Evolutionary conservation across 176 grass and related monocot genomes (phyloP).

Genomic region (Dactylis glomerata): DNA sequence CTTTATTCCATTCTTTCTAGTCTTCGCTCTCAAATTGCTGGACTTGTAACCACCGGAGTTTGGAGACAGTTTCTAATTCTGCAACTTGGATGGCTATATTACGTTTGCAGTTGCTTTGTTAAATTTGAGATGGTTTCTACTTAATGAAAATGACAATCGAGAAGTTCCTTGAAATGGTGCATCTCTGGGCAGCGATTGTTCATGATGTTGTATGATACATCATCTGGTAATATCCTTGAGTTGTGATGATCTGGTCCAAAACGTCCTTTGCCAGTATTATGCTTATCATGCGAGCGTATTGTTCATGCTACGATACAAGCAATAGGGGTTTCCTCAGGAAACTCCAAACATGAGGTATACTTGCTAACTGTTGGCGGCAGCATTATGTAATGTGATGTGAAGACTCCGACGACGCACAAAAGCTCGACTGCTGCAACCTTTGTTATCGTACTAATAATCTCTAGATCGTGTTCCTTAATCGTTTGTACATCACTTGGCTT

Average conservation of each 20-base stretch:
- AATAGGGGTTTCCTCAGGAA: too few relatives aligned
- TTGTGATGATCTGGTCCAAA: not conserved
- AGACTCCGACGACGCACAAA: too few relatives aligned
- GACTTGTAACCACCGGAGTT: not conserved
- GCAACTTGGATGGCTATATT: not conserved
- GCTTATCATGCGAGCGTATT: too few relatives aligned
- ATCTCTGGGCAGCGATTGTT: not conserved
- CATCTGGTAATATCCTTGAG: not conserved
- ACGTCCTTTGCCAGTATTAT: too few relatives aligned
- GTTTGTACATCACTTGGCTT: too few relatives aligned
- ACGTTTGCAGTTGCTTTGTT: not conserved
- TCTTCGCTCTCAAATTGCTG: not conserved
- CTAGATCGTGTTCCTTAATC: too few relatives aligned
- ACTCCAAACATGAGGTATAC: too few relatives aligned
- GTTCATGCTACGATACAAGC: too few relatives aligned
- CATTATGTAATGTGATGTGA: too few relatives aligned
- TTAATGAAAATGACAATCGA: not conserved
- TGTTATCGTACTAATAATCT: too few relatives aligned
- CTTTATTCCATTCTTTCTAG: slow-evolving; percentile 17
- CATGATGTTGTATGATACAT: not conserved
- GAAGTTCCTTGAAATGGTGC: not conserved
- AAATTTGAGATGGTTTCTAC: not conserved
- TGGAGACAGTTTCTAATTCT: slow-evolving; percentile 19
- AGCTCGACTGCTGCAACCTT: too few relatives aligned
- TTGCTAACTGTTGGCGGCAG: too few relatives aligned